These are phyloP conservation scores for Suillus occidentalis DNA, from an alignment of 768 basidiomycete genomes.

Conservation along the genomic window DNA sequence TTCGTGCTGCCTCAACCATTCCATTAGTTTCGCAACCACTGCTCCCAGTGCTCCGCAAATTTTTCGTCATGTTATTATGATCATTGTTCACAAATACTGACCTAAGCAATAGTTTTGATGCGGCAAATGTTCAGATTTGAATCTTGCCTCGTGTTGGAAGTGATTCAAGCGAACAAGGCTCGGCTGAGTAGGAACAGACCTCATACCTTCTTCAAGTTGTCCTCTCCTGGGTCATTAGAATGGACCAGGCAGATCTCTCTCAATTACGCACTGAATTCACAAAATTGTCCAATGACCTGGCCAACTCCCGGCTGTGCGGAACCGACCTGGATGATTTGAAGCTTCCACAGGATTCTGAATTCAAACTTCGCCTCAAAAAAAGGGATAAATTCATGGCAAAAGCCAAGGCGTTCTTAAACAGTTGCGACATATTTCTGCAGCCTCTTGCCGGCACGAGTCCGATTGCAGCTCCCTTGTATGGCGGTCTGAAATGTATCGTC, in stretches of 20 bases:
- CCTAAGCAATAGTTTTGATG: too few species aligned
- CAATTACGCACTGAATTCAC: background rate
- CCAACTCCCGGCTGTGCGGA: background rate
- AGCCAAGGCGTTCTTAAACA: background rate
- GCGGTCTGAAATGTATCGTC: background rate
- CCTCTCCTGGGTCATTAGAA: background rate
- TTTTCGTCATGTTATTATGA: too few species aligned
- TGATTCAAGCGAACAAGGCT: too few species aligned
- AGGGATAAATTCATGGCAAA: background rate
- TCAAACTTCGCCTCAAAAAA: background rate
- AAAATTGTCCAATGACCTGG: background rate
- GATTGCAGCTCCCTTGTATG: background rate
- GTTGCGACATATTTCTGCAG: background rate
- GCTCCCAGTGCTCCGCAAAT: too few species aligned
- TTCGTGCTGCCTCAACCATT: too few species aligned
- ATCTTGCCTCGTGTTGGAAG: too few species aligned
- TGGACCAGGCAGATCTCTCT: background rate
- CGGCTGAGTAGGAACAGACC: too few species aligned
- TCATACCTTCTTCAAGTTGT: too few species aligned
- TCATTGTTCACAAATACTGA: too few species aligned
- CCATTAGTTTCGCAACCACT: too few species aligned
- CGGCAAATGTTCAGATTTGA: too few species aligned
- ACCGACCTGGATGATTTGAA: background rate
- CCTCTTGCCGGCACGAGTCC: background rate
- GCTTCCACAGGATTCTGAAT: background rate